phyloP scores from a whole-genome alignment of 441 rosid genomes.

The Mallotus japonicus region DNA sequence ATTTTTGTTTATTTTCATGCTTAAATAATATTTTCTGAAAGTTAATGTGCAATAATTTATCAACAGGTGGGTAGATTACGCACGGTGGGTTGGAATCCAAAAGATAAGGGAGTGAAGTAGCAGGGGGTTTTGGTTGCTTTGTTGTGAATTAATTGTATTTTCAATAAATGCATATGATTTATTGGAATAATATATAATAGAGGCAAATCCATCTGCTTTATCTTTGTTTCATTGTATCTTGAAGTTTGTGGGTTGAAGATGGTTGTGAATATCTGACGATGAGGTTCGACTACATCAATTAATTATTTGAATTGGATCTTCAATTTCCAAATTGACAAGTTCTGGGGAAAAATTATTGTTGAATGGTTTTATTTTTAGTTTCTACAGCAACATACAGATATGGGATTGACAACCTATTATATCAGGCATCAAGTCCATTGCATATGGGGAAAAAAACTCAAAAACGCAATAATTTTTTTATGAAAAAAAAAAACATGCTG shows the following conservation, averaged over 20 bases:
- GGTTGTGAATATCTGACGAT: not conserved
- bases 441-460: too few relatives aligned
- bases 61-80: constrained; percentile 70
- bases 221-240: not conserved
- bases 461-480: too few relatives aligned
- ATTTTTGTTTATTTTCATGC: not conserved
- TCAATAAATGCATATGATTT: not conserved
- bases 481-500: too few relatives aligned
- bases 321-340: not conserved
- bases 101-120: constrained; percentile 38
- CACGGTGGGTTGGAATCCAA: constrained; percentile 57
- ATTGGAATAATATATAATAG: not conserved
- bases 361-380: not conserved
- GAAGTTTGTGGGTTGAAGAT: not conserved
- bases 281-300: not conserved
- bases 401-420: not conserved
- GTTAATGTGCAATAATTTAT: not conserved
- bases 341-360: not conserved
- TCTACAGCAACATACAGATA: not conserved
- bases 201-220: not conserved
- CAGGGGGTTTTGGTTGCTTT: not conserved
- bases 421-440: too few relatives aligned
- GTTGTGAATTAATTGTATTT: not conserved
- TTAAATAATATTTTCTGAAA: not conserved
- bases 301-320: not conserved